phyloP scores from a whole-genome alignment of 371 early-diverging fungal genomes.

The Funneliformis caledonium region DNA sequence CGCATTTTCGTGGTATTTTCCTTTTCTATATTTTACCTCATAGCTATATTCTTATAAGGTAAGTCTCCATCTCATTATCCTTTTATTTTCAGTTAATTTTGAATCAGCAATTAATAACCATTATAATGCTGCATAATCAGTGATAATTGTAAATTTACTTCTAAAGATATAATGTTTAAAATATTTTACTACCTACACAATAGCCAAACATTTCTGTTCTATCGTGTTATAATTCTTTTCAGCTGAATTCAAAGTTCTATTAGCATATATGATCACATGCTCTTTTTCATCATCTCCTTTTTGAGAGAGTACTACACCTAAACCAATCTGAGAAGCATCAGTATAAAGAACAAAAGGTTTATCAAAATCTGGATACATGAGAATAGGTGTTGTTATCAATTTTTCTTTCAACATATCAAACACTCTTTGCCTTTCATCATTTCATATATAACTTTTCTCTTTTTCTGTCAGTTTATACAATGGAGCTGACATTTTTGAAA shows the following conservation, averaged over 20 bases:
- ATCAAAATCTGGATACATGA: slow-evolving; percentile 44
- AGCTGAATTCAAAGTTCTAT: neutral
- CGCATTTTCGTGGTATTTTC: too few species aligned
- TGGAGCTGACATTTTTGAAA: slow-evolving; percentile 33
- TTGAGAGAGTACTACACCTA: slow-evolving; percentile 50
- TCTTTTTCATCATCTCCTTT: slow-evolving; percentile 27
- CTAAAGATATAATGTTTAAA: neutral
- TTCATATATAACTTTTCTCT: too few species aligned
- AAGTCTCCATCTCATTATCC: neutral
- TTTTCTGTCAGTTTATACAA: neutral
- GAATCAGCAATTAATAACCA: neutral
- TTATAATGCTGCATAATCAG: neutral
- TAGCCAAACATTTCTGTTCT: neutral
- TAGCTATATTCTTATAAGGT: too few species aligned
- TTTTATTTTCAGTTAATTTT: neutral
- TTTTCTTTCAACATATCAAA: slow-evolving; percentile 34
- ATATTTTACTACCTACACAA: neutral
- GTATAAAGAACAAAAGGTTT: slow-evolving; percentile 44
- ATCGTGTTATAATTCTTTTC: neutral
- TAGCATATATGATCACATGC: slow-evolving; percentile 32
- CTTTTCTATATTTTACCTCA: too few species aligned
- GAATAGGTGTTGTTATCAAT: slow-evolving; percentile 41
- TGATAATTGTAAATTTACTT: neutral
- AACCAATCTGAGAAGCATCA: slow-evolving; percentile 46
- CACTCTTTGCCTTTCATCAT: neutral